A percentile compares a stretch with the other conserved stretches of the same genome.
phyloP scores from a whole-genome alignment of 2,329 filamentous ascomycete species.

The Botrytis galanthina region DNA sequence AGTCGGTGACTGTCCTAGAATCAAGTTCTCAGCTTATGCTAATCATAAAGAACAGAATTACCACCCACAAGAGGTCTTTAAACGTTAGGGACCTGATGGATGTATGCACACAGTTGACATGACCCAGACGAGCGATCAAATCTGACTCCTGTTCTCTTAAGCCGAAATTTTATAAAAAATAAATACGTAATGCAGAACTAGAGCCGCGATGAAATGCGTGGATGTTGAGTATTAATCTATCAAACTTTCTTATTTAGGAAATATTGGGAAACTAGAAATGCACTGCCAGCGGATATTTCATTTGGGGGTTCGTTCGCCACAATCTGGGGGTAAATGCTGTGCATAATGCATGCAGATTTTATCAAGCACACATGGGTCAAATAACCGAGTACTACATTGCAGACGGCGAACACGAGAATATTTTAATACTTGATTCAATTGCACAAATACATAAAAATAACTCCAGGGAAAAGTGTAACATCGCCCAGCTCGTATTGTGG shows the following conservation, averaged over 20 bases:
- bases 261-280: neutral
- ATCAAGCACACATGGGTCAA: neutral
- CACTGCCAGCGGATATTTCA: neutral
- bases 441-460: neutral
- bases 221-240: neutral
- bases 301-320: neutral
- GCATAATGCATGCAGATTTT: neutral
- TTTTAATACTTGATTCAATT: neutral
- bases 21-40: neutral
- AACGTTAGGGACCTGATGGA: neutral
- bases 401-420: neutral
- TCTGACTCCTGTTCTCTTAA: neutral
- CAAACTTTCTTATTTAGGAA: neutral
- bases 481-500: neutral
- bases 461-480: neutral
- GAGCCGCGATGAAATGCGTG: neutral
- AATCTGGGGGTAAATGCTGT: neutral
- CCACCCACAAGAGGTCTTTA: neutral
- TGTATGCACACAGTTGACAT: neutral
- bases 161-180: neutral
- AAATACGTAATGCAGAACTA: neutral
- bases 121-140: neutral
- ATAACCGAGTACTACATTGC: neutral
- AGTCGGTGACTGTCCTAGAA: neutral
- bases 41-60: neutral